Evolutionary conservation across 78 protist species (phyloP), one percentile per base, ranked within the genome.

Genomic region (Trichosphaerium sp.): DNA sequence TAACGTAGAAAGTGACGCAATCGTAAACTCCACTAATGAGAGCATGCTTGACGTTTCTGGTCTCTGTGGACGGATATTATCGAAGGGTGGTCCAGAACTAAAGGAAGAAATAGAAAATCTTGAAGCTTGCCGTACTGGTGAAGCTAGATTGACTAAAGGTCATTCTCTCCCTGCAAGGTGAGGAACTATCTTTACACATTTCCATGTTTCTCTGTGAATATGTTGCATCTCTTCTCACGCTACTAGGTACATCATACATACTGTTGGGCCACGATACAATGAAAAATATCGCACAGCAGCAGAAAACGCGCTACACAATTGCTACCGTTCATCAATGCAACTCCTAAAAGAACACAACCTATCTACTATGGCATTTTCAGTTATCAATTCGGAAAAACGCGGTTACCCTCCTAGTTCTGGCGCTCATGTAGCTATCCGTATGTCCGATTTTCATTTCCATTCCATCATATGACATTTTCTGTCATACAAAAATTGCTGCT

Each of bases 241-340:
- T 41, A 1, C 34, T 31, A 66, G 43, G 43, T 25, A 64, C 11
- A 39, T 74, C 47, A 64, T 74, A 12, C 81, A 65, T 54, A 65
- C 81, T 1, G 81, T 74, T 8, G 81, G 73, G 0, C 81, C 81
- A 28, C 71, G 81, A 26, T 74, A 38, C 67, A 65, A 63, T 25
- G 43, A n/a, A 11, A 44, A 57, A 47, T 74, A 74, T 54, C 8
- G 18, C 41, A 74, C 81, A 0, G 81, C 81, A 5, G 81, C 81
- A 0, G 81, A 74, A 54, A 57, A 32, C 6, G 81, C 81, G 28
- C 72, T 74, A 47, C 71, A 54, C 49, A 51, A 34, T 47, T 74
- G 81, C 81, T 63, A 65, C 60, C 71, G 81, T 5, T 51, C 37
- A 41, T 1, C 48, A 11, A 14, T 65, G 21, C 66, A 65, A 51